Conservation (phyloP, 352 stramenopile species). For the Thraustochytrium sp. region DNA sequence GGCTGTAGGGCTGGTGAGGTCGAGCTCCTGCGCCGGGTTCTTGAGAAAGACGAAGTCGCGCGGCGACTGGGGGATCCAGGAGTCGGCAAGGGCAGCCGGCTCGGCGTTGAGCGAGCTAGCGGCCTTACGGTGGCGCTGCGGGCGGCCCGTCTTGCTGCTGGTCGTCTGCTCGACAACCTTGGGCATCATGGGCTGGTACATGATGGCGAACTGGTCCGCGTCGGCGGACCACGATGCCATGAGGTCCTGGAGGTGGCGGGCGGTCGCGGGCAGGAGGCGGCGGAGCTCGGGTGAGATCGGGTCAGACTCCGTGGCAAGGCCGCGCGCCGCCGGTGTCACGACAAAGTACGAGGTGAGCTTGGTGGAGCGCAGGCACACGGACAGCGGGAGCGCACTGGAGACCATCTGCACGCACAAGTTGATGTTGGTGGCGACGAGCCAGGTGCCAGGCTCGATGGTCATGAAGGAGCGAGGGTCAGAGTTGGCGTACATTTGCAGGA, state of each 20-base stretch:
- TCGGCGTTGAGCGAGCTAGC: neutral
- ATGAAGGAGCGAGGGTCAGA: neutral
- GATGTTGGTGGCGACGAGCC: neutral
- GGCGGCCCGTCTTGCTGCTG: neutral
- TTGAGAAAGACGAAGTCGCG: neutral
- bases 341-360: neutral
- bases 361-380: neutral
- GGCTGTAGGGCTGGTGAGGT: neutral
- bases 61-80: neutral
- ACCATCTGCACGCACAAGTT: neutral
- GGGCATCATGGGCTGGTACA: neutral
- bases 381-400: neutral
- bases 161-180: neutral
- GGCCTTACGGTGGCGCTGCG: neutral
- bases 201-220: neutral
- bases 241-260: neutral
- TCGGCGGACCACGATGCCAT: neutral
- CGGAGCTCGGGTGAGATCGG: neutral
- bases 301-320: neutral
- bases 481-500: constrained; percentile 31
- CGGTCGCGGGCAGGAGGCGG: neutral
- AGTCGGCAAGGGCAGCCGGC: neutral
- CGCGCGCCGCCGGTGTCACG: neutral
- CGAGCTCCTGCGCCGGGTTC: neutral
- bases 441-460: neutral